Evolutionary conservation across 139 green algal genomes (phyloP).

Genomic region (Chlorella sp.): DNA sequence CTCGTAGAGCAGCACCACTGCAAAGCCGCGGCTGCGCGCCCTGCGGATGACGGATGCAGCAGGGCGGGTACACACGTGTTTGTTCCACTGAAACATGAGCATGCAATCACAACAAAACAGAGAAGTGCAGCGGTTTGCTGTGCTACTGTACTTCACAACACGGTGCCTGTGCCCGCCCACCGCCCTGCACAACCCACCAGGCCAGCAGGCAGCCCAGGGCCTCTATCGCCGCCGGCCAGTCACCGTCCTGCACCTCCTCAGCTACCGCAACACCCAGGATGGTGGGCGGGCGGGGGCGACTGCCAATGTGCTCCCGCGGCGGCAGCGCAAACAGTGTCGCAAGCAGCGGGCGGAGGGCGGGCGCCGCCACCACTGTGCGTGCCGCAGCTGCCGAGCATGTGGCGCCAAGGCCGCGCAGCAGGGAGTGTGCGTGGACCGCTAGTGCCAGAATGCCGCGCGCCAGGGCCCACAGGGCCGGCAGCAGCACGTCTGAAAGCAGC

Average conservation of each 20-base stretch:
- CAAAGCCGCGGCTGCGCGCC: constrained; percentile 18
- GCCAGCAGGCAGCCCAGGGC: constrained; percentile 4
- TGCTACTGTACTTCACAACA: too few relatives aligned
- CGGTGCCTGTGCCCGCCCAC: not conserved
- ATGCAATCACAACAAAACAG: too few relatives aligned
- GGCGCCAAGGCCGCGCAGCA: not conserved
- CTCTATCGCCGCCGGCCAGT: constrained; percentile 10
- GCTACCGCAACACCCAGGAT: not conserved
- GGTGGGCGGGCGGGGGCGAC: not conserved
- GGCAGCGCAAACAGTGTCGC: not conserved
- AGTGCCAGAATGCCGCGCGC: not conserved
- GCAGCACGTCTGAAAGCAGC: constrained; percentile 14
- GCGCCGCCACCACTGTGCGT: not conserved
- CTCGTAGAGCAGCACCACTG: constrained; percentile 31
- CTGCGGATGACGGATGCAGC: not conserved
- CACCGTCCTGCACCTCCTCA: not conserved
- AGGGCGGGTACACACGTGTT: too few relatives aligned
- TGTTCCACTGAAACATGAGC: too few relatives aligned
- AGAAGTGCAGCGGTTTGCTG: too few relatives aligned
- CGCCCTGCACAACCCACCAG: not conserved
- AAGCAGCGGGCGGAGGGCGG: not conserved
- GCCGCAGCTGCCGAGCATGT: not conserved
- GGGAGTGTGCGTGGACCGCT: not conserved
- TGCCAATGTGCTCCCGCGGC: constrained; percentile 14
- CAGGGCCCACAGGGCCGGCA: not conserved